Evolutionary conservation across 495 filamentous ascomycete species (phyloP).

Genomic region (Penicillium cataractarum): DNA sequence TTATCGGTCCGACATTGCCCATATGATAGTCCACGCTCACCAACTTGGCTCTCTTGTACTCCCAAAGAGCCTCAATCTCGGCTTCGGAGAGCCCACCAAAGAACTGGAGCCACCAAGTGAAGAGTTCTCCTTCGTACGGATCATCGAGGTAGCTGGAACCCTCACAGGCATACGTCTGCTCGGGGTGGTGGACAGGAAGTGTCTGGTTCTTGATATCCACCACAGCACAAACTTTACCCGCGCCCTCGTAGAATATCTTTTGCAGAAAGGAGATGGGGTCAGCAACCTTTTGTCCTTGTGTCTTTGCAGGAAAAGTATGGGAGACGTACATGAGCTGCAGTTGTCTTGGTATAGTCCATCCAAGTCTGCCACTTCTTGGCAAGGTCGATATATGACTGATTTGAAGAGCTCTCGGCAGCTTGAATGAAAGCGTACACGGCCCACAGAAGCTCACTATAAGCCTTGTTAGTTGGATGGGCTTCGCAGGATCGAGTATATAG

Average conservation of each 20-base stretch:
- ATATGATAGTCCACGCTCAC: slow-evolving; percentile 35
- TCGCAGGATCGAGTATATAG: too few species aligned
- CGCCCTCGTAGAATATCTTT: slow-evolving; percentile 36
- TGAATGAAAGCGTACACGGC: slow-evolving; percentile 40
- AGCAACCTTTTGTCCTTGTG: background rate
- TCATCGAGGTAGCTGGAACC: slow-evolving; percentile 30
- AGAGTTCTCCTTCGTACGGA: slow-evolving; percentile 42
- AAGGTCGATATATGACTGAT: slow-evolving; percentile 25
- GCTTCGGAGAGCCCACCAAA: slow-evolving; percentile 31
- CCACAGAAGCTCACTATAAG: slow-evolving; percentile 34
- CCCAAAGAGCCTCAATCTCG: slow-evolving; percentile 33
- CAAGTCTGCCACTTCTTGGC: slow-evolving; percentile 36
- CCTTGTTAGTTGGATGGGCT: background rate
- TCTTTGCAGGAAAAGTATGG: background rate
- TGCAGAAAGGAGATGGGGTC: background rate
- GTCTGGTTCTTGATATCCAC: slow-evolving; percentile 32
- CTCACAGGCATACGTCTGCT: slow-evolving; percentile 35
- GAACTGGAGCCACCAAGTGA: slow-evolving; percentile 42
- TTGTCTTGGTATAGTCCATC: slow-evolving; percentile 41
- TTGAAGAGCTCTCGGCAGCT: slow-evolving; percentile 26
- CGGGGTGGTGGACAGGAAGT: slow-evolving; percentile 24
- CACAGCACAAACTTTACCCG: slow-evolving; percentile 35
- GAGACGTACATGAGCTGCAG: slow-evolving; percentile 18
- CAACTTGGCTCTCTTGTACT: slow-evolving; percentile 35
- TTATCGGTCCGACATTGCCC: slow-evolving; percentile 36